Percentiles rank a stretch among this genome's conserved stretches.
phyloP scores from a whole-genome alignment of 2,329 filamentous ascomycete genomes.

The Sarocladiaceae sp. region DNA sequence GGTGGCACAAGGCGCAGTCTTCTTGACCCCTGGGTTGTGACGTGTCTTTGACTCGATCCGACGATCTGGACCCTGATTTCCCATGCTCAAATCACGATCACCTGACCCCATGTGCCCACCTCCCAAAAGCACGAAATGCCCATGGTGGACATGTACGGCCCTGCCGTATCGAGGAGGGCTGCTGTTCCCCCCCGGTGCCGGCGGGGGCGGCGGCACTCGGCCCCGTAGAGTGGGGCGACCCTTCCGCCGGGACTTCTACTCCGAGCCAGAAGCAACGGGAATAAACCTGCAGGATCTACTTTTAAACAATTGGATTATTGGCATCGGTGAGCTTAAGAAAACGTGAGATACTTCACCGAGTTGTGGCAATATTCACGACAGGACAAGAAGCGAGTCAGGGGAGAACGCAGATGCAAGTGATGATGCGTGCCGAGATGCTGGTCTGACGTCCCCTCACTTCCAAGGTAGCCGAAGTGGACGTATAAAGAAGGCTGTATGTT shows the following conservation, averaged over 20 bases:
- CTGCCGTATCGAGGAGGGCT: not conserved
- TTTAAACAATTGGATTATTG: too few species aligned
- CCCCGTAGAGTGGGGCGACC: not conserved
- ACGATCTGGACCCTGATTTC: not conserved
- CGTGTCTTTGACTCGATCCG: not conserved
- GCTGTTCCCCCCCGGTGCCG: not conserved
- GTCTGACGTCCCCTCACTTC: too few species aligned
- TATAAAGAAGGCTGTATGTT: too few species aligned
- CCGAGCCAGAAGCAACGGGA: not conserved
- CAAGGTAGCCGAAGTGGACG: too few species aligned
- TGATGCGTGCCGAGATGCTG: too few species aligned
- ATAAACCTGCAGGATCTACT: too few species aligned
- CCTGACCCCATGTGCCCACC: constrained; percentile 1
- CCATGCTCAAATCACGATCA: not conserved
- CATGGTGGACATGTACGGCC: not conserved
- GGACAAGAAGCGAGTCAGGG: too few species aligned
- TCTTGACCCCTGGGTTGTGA: not conserved
- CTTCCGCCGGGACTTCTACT: not conserved
- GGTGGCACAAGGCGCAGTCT: not conserved
- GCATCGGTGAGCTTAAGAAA: too few species aligned
- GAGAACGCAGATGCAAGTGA: too few species aligned
- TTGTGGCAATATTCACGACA: too few species aligned
- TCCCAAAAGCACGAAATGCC: not conserved
- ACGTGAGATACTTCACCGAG: too few species aligned
- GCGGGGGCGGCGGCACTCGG: not conserved